phyloP scores from a whole-genome alignment of 2,329 filamentous ascomycete species.

The Hymenoscyphus fraxineus region DNA sequence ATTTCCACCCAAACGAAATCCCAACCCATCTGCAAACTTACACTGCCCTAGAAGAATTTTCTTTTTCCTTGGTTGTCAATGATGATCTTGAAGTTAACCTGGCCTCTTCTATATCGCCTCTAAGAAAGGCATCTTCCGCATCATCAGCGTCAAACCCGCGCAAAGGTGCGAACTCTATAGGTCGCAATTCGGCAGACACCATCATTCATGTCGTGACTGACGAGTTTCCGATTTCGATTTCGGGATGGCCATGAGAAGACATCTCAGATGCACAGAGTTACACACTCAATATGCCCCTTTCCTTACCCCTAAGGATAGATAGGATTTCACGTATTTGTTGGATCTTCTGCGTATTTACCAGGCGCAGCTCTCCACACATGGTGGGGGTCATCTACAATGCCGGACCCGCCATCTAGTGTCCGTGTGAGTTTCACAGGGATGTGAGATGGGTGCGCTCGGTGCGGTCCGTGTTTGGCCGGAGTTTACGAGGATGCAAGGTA shows the following conservation, averaged over 20 bases:
- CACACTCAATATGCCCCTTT: not conserved
- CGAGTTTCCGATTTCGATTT: not conserved
- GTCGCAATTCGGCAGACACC: conserved; percentile 8
- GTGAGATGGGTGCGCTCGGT: too few relatives aligned
- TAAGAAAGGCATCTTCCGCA: conserved; percentile 4
- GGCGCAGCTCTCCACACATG: too few relatives aligned
- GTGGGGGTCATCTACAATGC: too few relatives aligned
- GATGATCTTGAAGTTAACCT: not conserved
- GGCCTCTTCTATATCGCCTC: not conserved
- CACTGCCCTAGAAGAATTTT: conserved; percentile 4
- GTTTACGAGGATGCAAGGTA: too few relatives aligned
- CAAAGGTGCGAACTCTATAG: conserved; percentile 9
- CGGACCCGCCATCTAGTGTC: too few relatives aligned
- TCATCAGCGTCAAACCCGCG: conserved; percentile 11
- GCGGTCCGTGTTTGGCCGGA: too few relatives aligned
- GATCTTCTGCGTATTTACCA: too few relatives aligned
- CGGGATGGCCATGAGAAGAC: not conserved
- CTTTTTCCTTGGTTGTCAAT: not conserved
- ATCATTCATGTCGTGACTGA: conserved; percentile 9
- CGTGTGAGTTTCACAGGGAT: too few relatives aligned
- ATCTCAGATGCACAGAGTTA: not conserved
- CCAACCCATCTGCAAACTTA: conserved; percentile 1
- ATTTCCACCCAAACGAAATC: not conserved
- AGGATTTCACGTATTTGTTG: not conserved
- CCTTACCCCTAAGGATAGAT: not conserved